Percentiles rank a stretch among this genome's conserved stretches.
phyloP scores from a whole-genome alignment of 306 rosid species.

The Cercis canadensis region DNA sequence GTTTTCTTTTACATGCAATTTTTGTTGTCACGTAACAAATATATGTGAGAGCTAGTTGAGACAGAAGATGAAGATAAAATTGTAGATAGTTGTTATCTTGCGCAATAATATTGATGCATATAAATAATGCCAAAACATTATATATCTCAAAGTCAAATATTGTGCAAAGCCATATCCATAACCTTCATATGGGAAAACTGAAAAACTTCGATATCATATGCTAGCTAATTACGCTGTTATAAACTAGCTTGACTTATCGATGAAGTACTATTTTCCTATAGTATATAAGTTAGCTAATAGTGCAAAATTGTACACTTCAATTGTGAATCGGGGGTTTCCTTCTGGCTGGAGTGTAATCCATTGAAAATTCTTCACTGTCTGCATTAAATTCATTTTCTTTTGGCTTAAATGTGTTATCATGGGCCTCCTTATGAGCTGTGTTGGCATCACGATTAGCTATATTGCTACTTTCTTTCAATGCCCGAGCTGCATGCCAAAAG shows the following conservation, averaged over 20 bases:
- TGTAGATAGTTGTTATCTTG: too few species aligned
- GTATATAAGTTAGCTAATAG: background rate
- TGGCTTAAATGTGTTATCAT: conserved; percentile 37
- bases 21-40: too few species aligned
- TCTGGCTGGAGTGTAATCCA: conserved; percentile 83
- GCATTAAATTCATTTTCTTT: conserved; percentile 45
- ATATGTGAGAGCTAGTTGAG: too few species aligned
- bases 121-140: background rate
- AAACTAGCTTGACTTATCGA: background rate
- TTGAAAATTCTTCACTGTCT: conserved; percentile 61
- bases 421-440: conserved; percentile 32
- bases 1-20: too few species aligned
- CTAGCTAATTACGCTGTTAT: background rate
- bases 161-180: too few species aligned
- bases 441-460: conserved; percentile 4
- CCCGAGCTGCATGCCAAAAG: conserved; percentile 54
- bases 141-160: background rate
- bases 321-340: conserved; percentile 92
- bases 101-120: too few species aligned
- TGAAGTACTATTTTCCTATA: background rate
- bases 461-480: conserved; percentile 47
- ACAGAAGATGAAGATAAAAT: too few species aligned
- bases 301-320: conserved; percentile 40
- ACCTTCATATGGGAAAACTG: too few species aligned
- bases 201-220: too few species aligned